These are phyloP conservation scores for Cladobotryum mycophilum DNA, from an alignment of 2,329 filamentous ascomycete species.

Conservation along the genomic window DNA sequence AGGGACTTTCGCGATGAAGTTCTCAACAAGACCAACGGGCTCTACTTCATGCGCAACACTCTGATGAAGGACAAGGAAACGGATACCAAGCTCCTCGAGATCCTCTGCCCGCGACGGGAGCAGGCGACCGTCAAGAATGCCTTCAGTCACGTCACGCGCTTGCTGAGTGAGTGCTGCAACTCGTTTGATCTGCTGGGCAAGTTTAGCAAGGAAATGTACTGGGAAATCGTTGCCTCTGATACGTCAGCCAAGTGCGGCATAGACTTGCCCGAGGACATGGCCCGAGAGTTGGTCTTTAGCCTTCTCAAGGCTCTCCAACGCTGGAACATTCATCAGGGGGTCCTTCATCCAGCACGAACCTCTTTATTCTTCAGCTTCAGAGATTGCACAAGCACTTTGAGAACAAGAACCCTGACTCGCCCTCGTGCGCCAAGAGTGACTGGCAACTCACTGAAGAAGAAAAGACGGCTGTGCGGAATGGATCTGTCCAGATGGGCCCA, in stretches of 20 bases:
- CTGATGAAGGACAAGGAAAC: not conserved
- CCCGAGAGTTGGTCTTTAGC: conserved; percentile 3
- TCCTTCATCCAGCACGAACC: not conserved
- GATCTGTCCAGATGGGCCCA: conserved; percentile 7
- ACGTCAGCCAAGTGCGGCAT: not conserved
- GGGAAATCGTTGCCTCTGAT: not conserved
- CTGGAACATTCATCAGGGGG: conserved; percentile 8
- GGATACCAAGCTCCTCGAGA: conserved; percentile 2
- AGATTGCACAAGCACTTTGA: conserved; percentile 9
- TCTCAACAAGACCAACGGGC: conserved; percentile 7
- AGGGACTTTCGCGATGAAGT: conserved; percentile 3
- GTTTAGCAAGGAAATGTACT: not conserved
- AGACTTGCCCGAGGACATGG: not conserved
- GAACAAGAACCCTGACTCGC: not conserved
- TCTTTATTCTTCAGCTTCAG: conserved; percentile 6
- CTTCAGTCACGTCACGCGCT: not conserved
- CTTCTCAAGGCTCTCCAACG: conserved; percentile 13
- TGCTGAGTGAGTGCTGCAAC: conserved; percentile 7
- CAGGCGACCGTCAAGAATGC: not conserved
- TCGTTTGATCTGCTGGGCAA: not conserved
- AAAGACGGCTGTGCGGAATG: not conserved
- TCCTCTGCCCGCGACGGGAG: conserved; percentile 3
- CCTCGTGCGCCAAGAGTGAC: not conserved
- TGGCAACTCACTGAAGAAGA: conserved; percentile 9
- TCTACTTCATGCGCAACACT: not conserved